Evolutionary conservation across 768 basidiomycete species (phyloP).

Genomic region (Dioszegia crocea): DNA sequence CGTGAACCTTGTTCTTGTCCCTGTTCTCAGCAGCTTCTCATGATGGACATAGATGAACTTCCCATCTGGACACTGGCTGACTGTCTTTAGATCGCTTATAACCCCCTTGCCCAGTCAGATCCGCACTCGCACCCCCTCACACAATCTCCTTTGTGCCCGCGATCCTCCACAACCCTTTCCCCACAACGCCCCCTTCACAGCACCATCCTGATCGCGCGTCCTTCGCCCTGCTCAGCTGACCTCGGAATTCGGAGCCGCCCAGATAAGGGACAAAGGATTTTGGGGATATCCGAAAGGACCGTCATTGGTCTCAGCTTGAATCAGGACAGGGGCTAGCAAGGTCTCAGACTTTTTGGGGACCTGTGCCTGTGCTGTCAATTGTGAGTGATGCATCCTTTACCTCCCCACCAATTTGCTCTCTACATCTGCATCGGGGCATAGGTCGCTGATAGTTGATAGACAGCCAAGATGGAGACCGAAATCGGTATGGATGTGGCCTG

Average conservation of each 20-base stretch:
- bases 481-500: conserved; percentile 42
- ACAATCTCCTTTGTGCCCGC: background rate
- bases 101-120: too few species aligned
- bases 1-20: too few species aligned
- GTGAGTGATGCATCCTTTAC: background rate
- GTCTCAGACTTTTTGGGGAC: background rate
- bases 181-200: background rate
- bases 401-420: background rate
- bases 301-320: background rate
- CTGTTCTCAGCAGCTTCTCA: too few species aligned
- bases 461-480: conserved; percentile 10
- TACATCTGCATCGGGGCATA: background rate
- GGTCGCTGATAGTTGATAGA: background rate
- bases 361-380: background rate
- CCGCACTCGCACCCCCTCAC: too few species aligned
- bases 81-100: too few species aligned
- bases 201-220: too few species aligned
- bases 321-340: background rate
- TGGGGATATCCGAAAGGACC: background rate
- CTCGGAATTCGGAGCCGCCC: background rate
- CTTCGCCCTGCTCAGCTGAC: background rate
- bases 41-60: too few species aligned
- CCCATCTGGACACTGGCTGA: too few species aligned
- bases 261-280: background rate
- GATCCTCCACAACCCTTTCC: background rate